Base-by-base conservation (phyloP, 2,329 filamentous ascomycete species). In the Trichoderma citrinoviride region DNA sequence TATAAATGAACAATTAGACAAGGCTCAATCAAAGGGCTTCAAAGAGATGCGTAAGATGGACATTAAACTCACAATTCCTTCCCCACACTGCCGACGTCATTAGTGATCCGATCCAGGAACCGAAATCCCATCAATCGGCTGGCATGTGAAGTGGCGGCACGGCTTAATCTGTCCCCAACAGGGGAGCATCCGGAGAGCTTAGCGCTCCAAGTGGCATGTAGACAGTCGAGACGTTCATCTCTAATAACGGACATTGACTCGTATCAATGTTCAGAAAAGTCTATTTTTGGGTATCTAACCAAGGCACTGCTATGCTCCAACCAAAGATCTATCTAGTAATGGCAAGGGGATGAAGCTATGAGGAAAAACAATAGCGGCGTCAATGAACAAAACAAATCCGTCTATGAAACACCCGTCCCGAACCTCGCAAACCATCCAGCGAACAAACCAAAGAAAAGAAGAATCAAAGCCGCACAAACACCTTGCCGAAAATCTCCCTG, bases 401-500 rank as follows among this genome's bases (percentile, higher is more conserved):
- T 52, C 57, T 29, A 12, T 23, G 50, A 43, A 29, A 40, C 27
- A 37, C 25, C 55, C 21, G 19, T n/a, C 27, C 33, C 41, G 25
- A 57, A 21, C 23, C 14, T 54, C 37, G 37, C 17, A 54, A 54
- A 41, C 52, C 52, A 12, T 27, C 14, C 52, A 10, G 7, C 37
- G n/a, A 57, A 7, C 27, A n/a, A 23, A 14, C 6, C 5, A 1
- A 40, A 23, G 2, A 25, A 8, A 7, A 4, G 23, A 23, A 58
- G 12, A 7, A 5, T 61, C 27, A 85, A 61, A 95, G 74, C 68
- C 88, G 86, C 69, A 82, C 80, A 79, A 99, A 99, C 6, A 98
- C 92, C 73, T 87, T 86, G 67, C 88, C 89, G 71, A 99, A 95
- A 66, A 99, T 97, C 77, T 95, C 92, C 68, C 93, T 87, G 68